Percentiles rank a stretch among this genome's conserved stretches.
Conservation (phyloP, 768 basidiomycete species). For the Phaeotremella fagi region DNA sequence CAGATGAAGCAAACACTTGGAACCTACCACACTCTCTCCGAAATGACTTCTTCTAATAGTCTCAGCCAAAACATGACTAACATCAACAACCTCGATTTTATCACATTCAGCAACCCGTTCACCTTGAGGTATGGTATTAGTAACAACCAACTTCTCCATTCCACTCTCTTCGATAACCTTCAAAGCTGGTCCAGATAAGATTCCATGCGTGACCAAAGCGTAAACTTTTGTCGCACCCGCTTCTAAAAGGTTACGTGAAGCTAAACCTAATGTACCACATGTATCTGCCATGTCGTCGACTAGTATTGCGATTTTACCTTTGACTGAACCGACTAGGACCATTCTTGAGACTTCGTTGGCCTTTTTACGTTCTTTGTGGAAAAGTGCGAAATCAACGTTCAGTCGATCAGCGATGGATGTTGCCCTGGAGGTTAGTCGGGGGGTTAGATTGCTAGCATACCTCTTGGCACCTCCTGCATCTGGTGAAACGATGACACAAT, state of each 20-base stretch:
- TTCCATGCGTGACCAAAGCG: slow-evolving; percentile 86
- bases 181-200: slow-evolving; percentile 32
- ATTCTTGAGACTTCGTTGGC: slow-evolving; percentile 56
- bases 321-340: slow-evolving; percentile 88
- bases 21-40: slow-evolving; percentile 47
- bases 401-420: slow-evolving; percentile 95
- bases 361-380: slow-evolving; percentile 81
- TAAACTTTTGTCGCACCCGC: slow-evolving; percentile 82
- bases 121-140: slow-evolving; percentile 87
- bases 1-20: too few relatives aligned
- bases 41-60: slow-evolving; percentile 69
- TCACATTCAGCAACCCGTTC: slow-evolving; percentile 58
- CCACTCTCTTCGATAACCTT: slow-evolving; percentile 25
- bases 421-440: slow-evolving; percentile 55
- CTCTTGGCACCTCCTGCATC: slow-evolving; percentile 99
- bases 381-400: slow-evolving; percentile 88
- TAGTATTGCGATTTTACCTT: slow-evolving; percentile 88
- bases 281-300: slow-evolving; percentile 99
- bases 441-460: slow-evolving; percentile 50
- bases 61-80: slow-evolving; percentile 88
- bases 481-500: slow-evolving; percentile 88
- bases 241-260: slow-evolving; percentile 77
- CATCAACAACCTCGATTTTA: slow-evolving; percentile 84
- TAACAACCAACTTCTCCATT: slow-evolving; percentile 84
- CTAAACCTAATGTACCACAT: slow-evolving; percentile 79